Evolutionary conservation across 805 yeast genomes (phyloP), one percentile per base, ranked within the genome.

Genomic region (Maudiozyma saulgeensis): DNA sequence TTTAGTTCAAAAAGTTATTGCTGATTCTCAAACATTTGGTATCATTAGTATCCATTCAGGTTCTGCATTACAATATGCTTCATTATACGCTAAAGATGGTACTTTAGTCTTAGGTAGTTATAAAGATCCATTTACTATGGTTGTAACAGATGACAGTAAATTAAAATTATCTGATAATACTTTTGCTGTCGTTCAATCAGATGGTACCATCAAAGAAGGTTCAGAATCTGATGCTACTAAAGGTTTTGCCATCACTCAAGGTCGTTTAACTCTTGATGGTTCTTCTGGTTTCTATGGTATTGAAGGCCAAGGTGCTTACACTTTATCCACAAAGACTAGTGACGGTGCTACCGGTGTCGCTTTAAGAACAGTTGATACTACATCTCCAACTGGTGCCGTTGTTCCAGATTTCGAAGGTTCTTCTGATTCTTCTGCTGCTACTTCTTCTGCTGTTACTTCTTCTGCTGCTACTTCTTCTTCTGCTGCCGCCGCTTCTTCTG

Each of bases 191-290:
- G 64, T 62, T 26, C 49, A 45, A 44, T 41, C 53, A 15, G 62
- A 55, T 43, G 64, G 64, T 42, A 40, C 58, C 28, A 43, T 59
- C 9, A 54, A 49, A 13, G 55, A 53, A 23, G 61, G 61, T 41
- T 47, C 56, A 26, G 59, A 54, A 48, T 47, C 58, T 19, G 59
- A 62, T 41, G 64, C 58, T 42, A 44, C 67, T 26, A 51, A 66
- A 18, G 71, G 74, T 3, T 77, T 72, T 57, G 55, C 73, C 25
- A 64, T 76, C 54, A 28, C 56, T 7, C 59, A 65, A 43, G 75
- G 72, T 37, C 54, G 65, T 57, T 67, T 76, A 59, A 54, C 56
- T 4, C 70, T 62, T 58, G 51, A 66, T 37, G 70, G 68, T 43
- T 54, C 63, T 31, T 50, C 57, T 34, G 65, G 54, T 45, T 75